Base-by-base conservation (phyloP, 805 yeast genomes). In the Sungouiella thailandica region DNA sequence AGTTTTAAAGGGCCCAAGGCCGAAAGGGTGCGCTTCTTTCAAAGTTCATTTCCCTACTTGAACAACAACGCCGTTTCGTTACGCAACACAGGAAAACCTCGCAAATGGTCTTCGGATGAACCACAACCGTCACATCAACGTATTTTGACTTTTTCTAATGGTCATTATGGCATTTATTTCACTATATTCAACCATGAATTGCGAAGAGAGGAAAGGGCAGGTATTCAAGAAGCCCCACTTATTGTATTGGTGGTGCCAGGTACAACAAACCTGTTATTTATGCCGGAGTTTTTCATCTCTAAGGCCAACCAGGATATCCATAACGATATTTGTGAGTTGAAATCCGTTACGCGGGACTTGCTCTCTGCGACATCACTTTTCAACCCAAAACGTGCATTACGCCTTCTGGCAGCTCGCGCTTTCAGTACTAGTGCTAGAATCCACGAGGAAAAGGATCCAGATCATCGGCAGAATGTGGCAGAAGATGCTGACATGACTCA, bases 101-200 rank as follows among this genome's bases (percentile, higher is more conserved):
- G 31, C 17, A 35, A 35, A 15, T 53, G 57, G 57, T 31, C 27
- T 23, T 43, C 38, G 35, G 55, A 46, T 14, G 57, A 49, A 2
- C 58, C 59, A 0, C 54, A 52, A 27, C 55, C 57, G 6, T 51
- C 58, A 3, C 46, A 31, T 17, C 40, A 37, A n/a, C 39, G 45
- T 15, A 44, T 43, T 30, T 49, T 63, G 32, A 44, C 54, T 11
- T 60, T 65, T 12, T 57, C 52, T 32, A 39, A 44, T 15, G 72
- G 72, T n/a, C 72, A 66, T 36, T 66, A 64, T 41, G 72, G 71
- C 1, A 46, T 66, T 14, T 66, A 66, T 41, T 66, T 55, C 36
- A 53, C 68, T 5, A 56, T 66, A 31, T 62, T 57, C 46, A 60
- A 58, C 40, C 60, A 56, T 26, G 71, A 66, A 29, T 40, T 46